Conservation (phyloP, 345 rosid species). For the Dipteronia dyeriana region DNA sequence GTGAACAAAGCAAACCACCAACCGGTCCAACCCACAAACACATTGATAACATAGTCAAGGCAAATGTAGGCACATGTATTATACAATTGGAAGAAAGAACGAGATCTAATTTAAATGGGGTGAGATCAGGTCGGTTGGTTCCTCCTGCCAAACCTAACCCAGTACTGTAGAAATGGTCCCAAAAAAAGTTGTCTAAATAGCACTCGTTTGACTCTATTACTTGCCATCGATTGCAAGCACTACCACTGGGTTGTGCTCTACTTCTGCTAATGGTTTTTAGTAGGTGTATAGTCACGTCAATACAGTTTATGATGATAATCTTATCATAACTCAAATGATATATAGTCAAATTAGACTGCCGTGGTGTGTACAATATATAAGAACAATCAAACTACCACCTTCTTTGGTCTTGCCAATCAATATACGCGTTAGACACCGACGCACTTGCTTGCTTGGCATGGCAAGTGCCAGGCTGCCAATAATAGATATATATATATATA, state of each 20-base stretch:
- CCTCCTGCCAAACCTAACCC: not conserved
- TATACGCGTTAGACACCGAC: slow-evolving; percentile 8
- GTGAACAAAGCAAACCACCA: not conserved
- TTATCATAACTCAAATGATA: not conserved
- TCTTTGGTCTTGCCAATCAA: not conserved
- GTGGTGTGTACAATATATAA: not conserved
- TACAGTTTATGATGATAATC: slow-evolving; percentile 1
- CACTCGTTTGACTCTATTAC: not conserved
- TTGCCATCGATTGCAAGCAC: not conserved
- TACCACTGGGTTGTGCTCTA: not conserved
- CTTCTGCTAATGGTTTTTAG: not conserved
- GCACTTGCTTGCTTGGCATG: not conserved
- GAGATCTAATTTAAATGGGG: not conserved
- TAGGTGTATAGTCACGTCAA: slow-evolving; percentile 18
- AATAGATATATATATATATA: not conserved
- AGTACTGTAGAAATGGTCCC: not conserved
- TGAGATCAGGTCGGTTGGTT: not conserved
- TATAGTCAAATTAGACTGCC: slow-evolving; percentile 16
- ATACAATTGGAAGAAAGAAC: not conserved
- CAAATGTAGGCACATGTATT: not conserved
- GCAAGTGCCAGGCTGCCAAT: slow-evolving; percentile 4
- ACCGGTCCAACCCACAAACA: too few relatives aligned
- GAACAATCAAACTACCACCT: too few relatives aligned
- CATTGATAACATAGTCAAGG: not conserved
- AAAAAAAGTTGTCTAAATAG: not conserved